Evolutionary conservation across 1,284 basidiomycete species (phyloP).

Genomic region (Marasmius sp.): DNA sequence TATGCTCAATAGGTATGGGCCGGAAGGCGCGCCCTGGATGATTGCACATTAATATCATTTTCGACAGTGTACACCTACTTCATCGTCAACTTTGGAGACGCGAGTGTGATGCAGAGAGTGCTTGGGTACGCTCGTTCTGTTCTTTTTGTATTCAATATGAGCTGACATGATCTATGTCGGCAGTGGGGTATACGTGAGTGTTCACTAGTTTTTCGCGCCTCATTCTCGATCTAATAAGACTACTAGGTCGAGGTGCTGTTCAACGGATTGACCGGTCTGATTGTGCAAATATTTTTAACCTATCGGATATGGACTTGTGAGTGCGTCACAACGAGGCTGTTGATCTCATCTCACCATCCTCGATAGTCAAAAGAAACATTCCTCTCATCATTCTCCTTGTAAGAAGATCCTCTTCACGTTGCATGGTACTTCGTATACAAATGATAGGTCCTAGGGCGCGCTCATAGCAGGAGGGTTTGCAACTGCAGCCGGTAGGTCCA

Average conservation of each 20-base stretch:
- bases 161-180: not conserved
- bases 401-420: not conserved
- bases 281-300: constrained; percentile 4
- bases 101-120: not conserved
- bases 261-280: constrained; percentile 2
- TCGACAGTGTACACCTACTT: not conserved
- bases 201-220: not conserved
- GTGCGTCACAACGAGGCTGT: not conserved
- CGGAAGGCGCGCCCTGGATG: not conserved
- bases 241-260: constrained; percentile 3
- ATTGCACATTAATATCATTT: not conserved
- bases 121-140: not conserved
- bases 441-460: not conserved
- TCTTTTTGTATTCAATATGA: not conserved
- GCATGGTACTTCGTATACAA: not conserved
- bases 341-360: not conserved
- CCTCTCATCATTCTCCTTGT: not conserved
- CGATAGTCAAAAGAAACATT: not conserved
- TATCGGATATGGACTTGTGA: constrained; percentile 3
- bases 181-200: not conserved
- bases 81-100: not conserved
- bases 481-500: too few species aligned
- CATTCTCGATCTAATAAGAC: not conserved
- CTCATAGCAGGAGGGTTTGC: not conserved
- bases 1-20: not conserved